A percentile compares a stretch with the other conserved stretches of the same genome.
Evolutionary conservation across 2,329 filamentous ascomycete genomes (phyloP).

Genomic region (Xenosphaeropsis pyriputrescens): DNA sequence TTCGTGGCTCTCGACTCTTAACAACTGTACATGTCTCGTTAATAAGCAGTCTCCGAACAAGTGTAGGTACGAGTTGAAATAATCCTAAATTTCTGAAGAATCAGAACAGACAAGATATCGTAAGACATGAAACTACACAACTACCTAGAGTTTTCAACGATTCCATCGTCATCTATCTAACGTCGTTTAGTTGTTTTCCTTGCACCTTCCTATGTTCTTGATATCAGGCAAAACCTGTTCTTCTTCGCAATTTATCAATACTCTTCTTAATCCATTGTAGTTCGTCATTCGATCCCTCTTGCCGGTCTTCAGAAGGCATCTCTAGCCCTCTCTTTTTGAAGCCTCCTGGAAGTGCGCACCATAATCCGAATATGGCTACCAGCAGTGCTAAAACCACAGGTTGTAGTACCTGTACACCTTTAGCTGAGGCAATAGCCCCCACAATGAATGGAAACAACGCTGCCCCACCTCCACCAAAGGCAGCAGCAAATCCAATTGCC

Average conservation of each 20-base stretch:
- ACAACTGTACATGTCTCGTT: too few relatives aligned
- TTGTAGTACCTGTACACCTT: slow-evolving; percentile 40
- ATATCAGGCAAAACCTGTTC: not conserved
- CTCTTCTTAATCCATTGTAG: not conserved
- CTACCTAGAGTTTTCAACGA: too few relatives aligned
- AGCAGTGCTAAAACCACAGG: slow-evolving; percentile 36
- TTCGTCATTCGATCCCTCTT: not conserved
- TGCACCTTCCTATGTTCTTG: too few relatives aligned
- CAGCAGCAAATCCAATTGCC: slow-evolving; percentile 69
- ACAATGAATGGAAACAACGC: slow-evolving; percentile 52
- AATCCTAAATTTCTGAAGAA: too few relatives aligned
- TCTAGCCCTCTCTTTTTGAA: slow-evolving; percentile 3
- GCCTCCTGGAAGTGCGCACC: slow-evolving; percentile 23
- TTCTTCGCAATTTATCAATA: not conserved
- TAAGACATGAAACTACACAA: too few relatives aligned
- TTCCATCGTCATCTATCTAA: too few relatives aligned
- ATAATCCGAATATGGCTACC: slow-evolving; percentile 26
- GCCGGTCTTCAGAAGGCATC: not conserved
- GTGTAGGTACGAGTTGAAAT: too few relatives aligned
- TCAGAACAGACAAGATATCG: too few relatives aligned
- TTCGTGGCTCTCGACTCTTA: too few relatives aligned
- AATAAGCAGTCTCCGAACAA: too few relatives aligned
- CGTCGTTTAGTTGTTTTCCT: too few relatives aligned
- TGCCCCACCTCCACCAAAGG: slow-evolving; percentile 61
- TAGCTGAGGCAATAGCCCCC: slow-evolving; percentile 47